These are phyloP conservation scores for Melastoma candidum DNA, from an alignment of 441 rosid genomes.

Conservation along the genomic window DNA sequence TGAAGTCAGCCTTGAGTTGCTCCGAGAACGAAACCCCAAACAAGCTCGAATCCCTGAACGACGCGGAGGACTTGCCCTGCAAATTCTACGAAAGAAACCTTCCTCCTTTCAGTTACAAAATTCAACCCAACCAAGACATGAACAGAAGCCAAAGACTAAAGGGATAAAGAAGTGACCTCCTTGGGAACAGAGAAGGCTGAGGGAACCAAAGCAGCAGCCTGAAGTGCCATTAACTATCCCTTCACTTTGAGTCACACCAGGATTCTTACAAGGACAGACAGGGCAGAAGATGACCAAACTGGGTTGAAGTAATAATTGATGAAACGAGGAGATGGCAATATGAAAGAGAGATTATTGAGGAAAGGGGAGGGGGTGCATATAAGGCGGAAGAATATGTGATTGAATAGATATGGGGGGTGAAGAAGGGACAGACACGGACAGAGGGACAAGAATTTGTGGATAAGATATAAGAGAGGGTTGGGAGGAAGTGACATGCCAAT, in stretches of 20 bases:
- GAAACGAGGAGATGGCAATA: not conserved
- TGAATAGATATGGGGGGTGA: constrained; percentile 8
- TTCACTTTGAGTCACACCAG: not conserved
- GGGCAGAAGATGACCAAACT: not conserved
- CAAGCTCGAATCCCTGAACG: constrained; percentile 66
- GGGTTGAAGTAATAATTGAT: not conserved
- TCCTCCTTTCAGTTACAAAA: not conserved
- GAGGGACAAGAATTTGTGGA: constrained; percentile 22
- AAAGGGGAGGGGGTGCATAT: constrained; percentile 1
- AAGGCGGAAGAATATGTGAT: constrained; percentile 5
- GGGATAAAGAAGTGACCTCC: constrained; percentile 34
- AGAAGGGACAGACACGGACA: not conserved
- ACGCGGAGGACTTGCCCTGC: constrained; percentile 49
- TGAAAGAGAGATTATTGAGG: constrained; percentile 11
- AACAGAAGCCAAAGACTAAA: not conserved
- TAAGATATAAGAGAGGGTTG: constrained; percentile 29
- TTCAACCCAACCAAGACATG: not conserved
- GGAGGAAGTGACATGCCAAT: constrained; percentile 26
- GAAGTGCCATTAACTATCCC: constrained; percentile 49
- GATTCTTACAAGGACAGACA: not conserved
- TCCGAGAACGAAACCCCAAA: constrained; percentile 74
- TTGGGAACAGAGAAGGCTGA: constrained; percentile 51
- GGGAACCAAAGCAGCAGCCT: constrained; percentile 67
- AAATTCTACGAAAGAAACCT: constrained; percentile 1
- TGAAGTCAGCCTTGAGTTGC: constrained; percentile 43